phyloP scores from a whole-genome alignment of 345 rosid species.

The Lumnitzera littorea region DNA sequence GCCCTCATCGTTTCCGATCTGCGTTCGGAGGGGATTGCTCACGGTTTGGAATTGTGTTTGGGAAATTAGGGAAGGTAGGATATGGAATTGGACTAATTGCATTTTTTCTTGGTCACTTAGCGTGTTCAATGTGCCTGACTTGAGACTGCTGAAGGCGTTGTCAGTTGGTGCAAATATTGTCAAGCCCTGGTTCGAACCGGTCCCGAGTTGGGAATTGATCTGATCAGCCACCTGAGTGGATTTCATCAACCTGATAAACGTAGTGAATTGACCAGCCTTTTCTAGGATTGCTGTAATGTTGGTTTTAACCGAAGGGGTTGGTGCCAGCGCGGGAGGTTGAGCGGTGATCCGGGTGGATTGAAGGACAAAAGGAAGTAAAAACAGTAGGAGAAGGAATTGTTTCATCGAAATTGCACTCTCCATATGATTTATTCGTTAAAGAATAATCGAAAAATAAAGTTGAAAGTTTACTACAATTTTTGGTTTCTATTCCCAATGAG shows the following conservation, averaged over 20 bases:
- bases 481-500: not conserved
- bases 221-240: slow-evolving; percentile 62
- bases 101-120: slow-evolving; percentile 62
- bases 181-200: slow-evolving; percentile 53
- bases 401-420: slow-evolving; percentile 24
- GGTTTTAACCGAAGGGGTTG: slow-evolving; percentile 38
- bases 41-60: slow-evolving; percentile 76
- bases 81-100: slow-evolving; percentile 73
- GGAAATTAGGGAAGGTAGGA: slow-evolving; percentile 54
- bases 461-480: too few relatives aligned
- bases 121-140: slow-evolving; percentile 61
- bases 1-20: slow-evolving; percentile 54
- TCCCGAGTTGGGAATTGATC: slow-evolving; percentile 65
- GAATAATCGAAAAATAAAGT: too few relatives aligned
- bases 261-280: slow-evolving; percentile 72
- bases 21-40: slow-evolving; percentile 85
- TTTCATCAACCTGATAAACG: slow-evolving; percentile 51
- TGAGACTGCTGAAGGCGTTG: slow-evolving; percentile 58
- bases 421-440: too few relatives aligned
- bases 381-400: slow-evolving; percentile 18
- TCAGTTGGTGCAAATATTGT: slow-evolving; percentile 82
- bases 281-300: slow-evolving; percentile 70
- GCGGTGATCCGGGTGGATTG: slow-evolving; percentile 29
- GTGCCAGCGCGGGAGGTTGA: slow-evolving; percentile 31
- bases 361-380: slow-evolving; percentile 25